These are phyloP conservation scores for Trypanosoma lewisi DNA, from an alignment of 208 protist species.

Conservation along the genomic window DNA sequence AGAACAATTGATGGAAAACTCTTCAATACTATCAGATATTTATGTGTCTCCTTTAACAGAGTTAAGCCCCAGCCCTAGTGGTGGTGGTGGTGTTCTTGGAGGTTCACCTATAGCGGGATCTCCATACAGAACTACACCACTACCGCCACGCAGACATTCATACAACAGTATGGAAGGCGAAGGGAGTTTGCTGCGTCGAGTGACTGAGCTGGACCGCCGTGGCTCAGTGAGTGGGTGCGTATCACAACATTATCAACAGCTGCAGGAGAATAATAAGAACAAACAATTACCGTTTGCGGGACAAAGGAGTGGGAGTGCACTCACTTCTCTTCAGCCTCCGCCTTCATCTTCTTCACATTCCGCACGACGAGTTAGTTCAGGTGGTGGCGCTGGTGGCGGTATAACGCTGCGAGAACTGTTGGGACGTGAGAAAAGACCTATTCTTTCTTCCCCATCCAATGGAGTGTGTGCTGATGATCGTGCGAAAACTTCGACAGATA, in stretches of 20 bases:
- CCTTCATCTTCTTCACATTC: not conserved
- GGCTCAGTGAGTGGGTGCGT: not conserved
- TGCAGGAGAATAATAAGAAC: too few species aligned
- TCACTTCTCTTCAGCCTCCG: not conserved
- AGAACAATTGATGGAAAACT: not conserved
- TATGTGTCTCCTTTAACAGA: conserved; percentile 26
- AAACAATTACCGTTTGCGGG: not conserved
- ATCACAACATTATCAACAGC: not conserved
- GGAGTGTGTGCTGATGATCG: not conserved
- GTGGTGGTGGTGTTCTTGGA: not conserved
- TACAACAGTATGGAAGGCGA: conserved; percentile 1
- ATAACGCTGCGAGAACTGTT: conserved; percentile 11
- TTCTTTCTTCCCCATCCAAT: not conserved
- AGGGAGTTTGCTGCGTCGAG: not conserved
- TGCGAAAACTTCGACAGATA: conserved; percentile 8
- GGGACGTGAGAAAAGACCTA: not conserved
- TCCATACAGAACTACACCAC: not conserved
- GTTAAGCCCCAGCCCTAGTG: not conserved
- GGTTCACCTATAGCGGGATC: not conserved
- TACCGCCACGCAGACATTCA: not conserved
- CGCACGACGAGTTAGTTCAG: not conserved
- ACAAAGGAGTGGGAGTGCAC: too few species aligned
- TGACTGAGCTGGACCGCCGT: not conserved
- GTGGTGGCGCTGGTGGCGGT: too few species aligned
- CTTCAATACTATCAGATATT: conserved; percentile 16